Base-by-base conservation (phyloP, 768 basidiomycete genomes). In the Boletus rubroflammeus region DNA sequence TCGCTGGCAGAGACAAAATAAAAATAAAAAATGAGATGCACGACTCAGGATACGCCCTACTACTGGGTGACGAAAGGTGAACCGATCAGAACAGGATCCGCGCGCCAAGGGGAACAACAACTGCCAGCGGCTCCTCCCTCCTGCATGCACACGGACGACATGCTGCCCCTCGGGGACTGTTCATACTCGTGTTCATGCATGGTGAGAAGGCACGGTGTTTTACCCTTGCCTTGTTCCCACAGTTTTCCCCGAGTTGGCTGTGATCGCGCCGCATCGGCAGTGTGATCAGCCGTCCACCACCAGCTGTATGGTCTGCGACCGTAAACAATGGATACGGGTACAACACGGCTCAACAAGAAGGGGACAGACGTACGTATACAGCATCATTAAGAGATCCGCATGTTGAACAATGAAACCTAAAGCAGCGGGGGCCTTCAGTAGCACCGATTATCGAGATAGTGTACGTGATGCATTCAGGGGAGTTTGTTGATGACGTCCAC, bases 391-490 rank as follows among this genome's bases (percentile, higher is more conserved):
- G 63, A 21, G 71, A 67, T 55, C 84, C 55, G 26, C 84, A 58
- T 82, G 86, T 59, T 83, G 83, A 17, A 80, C 84, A 44, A 86
- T 66, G 84, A 75, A 41, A 79, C 82, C 52, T 84, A 69, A 46
- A 72, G 77, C 4, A 80, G 84, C 59, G 80, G 78, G 60, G 83
- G 69, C 86, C 86, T 11, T 78, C 63, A 15, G 78, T 74, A 29
- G 77, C 62, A 61, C 81, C 81, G 67, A 85, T 84, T 6, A 81
- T 79, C 55, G 80, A 76, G 23, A 86, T 64, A 54, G 78, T 74
- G 72, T 90, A 89, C 29, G 72, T 64, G 44, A 58, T 52, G 32
- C 85, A 84, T 11, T 75, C 77, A 32, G 45, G 83, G 76, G 25
- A 88, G 70, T 56, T 85, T 86, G 21, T 68, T 69, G 1, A 76